These are phyloP conservation scores for Tuber microsphaerosporum DNA, from an alignment of 495 filamentous ascomycete species.

Conservation along the genomic window DNA sequence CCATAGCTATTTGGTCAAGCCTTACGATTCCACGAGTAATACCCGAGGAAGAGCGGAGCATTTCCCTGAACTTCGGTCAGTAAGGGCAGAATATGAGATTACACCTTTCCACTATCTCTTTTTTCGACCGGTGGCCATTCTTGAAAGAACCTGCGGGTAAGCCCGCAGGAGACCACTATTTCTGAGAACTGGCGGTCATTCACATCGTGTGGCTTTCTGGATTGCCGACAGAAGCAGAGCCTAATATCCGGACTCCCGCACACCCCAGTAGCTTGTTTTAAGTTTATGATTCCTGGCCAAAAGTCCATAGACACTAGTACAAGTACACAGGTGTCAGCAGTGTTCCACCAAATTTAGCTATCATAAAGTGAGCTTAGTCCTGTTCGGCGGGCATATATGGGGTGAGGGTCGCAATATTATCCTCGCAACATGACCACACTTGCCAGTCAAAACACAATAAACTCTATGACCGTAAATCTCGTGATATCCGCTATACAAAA, in stretches of 20 bases:
- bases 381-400: background rate
- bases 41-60: background rate
- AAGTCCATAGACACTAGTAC: background rate
- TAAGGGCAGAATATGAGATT: background rate
- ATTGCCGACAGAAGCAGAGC: background rate
- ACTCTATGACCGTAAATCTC: no score
- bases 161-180: background rate
- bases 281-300: background rate
- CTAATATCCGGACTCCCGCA: background rate
- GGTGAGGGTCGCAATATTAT: background rate
- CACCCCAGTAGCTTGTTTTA: background rate
- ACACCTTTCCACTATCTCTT: background rate
- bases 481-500: no score
- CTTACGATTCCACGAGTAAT: background rate
- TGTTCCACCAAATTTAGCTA: background rate
- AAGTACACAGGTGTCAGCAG: background rate
- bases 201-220: background rate
- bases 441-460: background rate
- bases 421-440: background rate
- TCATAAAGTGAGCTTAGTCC: background rate
- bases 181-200: background rate
- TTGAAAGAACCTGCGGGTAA: background rate
- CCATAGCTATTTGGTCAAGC: background rate
- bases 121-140: background rate
- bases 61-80: background rate